Evolutionary conservation across 2,329 filamentous ascomycete genomes (phyloP).

Genomic region (Cladorrhinum sp.): DNA sequence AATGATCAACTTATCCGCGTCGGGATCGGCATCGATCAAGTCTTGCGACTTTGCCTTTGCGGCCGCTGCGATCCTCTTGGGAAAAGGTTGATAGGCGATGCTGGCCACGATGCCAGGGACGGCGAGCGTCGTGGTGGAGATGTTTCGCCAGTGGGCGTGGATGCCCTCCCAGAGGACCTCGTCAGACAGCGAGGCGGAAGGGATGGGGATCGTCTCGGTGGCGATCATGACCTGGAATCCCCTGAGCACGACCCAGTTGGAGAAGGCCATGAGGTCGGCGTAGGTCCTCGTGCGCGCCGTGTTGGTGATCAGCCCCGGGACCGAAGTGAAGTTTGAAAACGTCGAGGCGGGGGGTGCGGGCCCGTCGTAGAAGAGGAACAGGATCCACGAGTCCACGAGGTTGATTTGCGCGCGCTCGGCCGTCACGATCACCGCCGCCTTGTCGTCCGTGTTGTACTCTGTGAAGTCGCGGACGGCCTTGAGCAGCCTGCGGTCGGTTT

Average conservation of each 20-base stretch:
- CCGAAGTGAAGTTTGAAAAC: slow-evolving; percentile 54
- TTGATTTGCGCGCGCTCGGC: slow-evolving; percentile 44
- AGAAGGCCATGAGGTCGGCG: slow-evolving; percentile 29
- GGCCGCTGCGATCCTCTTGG: slow-evolving; percentile 33
- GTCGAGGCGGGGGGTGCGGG: slow-evolving; percentile 48
- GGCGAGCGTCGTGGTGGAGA: slow-evolving; percentile 9
- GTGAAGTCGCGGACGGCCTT: slow-evolving; percentile 48
- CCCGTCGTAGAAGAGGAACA: slow-evolving; percentile 64
- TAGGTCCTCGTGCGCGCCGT: slow-evolving; percentile 23
- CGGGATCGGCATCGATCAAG: slow-evolving; percentile 39
- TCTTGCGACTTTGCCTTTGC: slow-evolving; percentile 37
- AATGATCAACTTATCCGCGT: slow-evolving; percentile 40
- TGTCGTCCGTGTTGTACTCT: slow-evolving; percentile 55
- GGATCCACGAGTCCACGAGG: slow-evolving; percentile 52
- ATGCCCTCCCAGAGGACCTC: slow-evolving; percentile 18
- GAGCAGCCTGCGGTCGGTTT: slow-evolving; percentile 32
- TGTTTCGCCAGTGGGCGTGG: slow-evolving; percentile 25
- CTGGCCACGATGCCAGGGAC: slow-evolving; percentile 22
- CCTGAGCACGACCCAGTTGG: slow-evolving; percentile 25
- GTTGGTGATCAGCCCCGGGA: slow-evolving; percentile 37
- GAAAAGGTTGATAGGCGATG: slow-evolving; percentile 32
- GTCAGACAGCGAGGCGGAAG: slow-evolving; percentile 9
- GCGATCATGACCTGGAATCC: slow-evolving; percentile 26
- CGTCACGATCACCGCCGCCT: slow-evolving; percentile 59
- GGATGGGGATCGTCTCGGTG: slow-evolving; percentile 28